phyloP scores from a whole-genome alignment of 345 rosid species.

The Cardamine resedifolia region DNA sequence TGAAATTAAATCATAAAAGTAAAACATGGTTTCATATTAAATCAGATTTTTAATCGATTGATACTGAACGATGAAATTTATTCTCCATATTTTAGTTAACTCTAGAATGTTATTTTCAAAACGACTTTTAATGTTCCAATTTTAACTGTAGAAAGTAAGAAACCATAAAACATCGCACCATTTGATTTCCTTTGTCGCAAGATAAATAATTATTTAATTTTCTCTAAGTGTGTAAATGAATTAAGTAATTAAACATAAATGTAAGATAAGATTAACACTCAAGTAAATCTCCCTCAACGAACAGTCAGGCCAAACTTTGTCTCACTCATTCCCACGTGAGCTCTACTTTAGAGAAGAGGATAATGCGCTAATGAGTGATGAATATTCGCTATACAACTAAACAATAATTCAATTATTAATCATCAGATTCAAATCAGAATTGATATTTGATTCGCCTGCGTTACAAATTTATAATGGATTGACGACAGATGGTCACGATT shows the following conservation, averaged over 20 bases:
- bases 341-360: neutral
- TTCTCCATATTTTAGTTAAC: neutral
- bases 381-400: neutral
- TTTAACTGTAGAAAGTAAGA: neutral
- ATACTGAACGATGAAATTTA: neutral
- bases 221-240: neutral
- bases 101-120: no score
- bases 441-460: neutral
- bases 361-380: slow-evolving; percentile 17
- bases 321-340: neutral
- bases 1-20: no score
- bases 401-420: neutral
- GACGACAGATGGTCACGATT: slow-evolving; percentile 11
- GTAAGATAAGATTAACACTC: neutral
- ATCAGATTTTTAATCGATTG: neutral
- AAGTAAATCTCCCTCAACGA: neutral
- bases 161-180: neutral
- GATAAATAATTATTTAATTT: neutral
- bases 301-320: neutral
- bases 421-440: slow-evolving; percentile 9
- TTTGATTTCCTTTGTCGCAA: neutral
- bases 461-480: neutral
- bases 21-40: neutral
- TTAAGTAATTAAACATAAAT: neutral
- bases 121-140: neutral